phyloP scores from a whole-genome alignment of 495 filamentous ascomycete genomes.

The Penicillium antarcticum region DNA sequence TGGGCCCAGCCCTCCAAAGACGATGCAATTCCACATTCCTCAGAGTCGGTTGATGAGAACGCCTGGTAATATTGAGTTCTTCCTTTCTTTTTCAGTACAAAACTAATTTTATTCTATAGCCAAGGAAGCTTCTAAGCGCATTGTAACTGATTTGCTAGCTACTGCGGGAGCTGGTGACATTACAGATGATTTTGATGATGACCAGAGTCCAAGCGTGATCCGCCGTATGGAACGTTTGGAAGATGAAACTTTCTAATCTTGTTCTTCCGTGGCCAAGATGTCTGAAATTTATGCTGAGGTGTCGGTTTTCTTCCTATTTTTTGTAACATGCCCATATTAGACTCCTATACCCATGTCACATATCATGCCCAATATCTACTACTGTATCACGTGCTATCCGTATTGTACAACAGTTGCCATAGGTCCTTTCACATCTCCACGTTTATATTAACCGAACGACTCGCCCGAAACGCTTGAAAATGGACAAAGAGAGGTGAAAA shows the following conservation, averaged over 20 bases:
- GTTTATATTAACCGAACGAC: too few species aligned
- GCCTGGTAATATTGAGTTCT: conserved; percentile 61
- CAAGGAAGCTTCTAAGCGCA: conserved; percentile 83
- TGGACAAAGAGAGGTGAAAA: too few species aligned
- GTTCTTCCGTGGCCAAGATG: neutral
- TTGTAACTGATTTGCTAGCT: conserved; percentile 84
- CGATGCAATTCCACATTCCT: conserved; percentile 93
- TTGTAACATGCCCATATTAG: neutral
- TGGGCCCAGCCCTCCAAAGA: conserved; percentile 88
- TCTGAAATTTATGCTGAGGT: too few species aligned
- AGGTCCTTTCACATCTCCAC: too few species aligned
- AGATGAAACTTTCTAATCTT: conserved; percentile 65
- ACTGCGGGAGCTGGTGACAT: conserved; percentile 63
- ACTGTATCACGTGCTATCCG: too few species aligned
- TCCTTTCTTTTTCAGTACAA: neutral
- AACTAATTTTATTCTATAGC: conserved; percentile 44
- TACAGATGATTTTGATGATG: conserved; percentile 43
- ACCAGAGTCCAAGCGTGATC: conserved; percentile 74
- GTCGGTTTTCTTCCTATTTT: neutral
- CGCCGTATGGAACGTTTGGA: conserved; percentile 61
- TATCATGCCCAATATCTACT: too few species aligned
- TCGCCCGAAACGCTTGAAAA: too few species aligned
- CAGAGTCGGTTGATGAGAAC: conserved; percentile 85
- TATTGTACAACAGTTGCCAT: too few species aligned
- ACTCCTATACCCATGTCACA: neutral